Evolutionary conservation across 345 rosid species (phyloP), one percentile per base, ranked within the genome.

Genomic region (Trapa bicornis): DNA sequence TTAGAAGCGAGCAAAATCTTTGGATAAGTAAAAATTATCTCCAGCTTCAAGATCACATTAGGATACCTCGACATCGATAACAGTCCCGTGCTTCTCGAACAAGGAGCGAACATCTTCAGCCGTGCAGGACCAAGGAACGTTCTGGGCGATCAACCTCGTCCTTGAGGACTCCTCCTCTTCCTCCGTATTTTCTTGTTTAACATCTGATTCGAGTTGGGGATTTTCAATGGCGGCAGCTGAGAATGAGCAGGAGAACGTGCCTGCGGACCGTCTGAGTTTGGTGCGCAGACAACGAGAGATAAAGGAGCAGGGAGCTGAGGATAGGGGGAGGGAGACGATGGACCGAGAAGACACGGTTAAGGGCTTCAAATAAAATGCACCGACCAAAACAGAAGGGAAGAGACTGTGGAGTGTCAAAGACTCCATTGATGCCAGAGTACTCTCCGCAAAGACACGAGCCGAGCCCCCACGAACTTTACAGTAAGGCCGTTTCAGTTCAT

Each of bases 81-180:
- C 96, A 22, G 71, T 80, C 38, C 95, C 98, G 67, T 78, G 76
- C 66, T 82, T 82, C 73, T 86, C 87, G 71, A 89, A 87, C 84
- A 92, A 71, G 13, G 95, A 75, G 54, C 98, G 87, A 45, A 92
- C 80, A 66, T 92, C 98, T 68, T 92, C 92, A 7, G 83, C 65
- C 32, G 95, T 87, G 71, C 81, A 74, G 32, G 71, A 70, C 92
- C 94, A 92, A 45, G 98, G 96, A 61, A 92, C 75, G 80, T 87
- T 89, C 69, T 84, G 82, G 70, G 87, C 91, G 69, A 86, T 67
- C 82, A 92, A 65, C 70, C 86, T 84, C n/a, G 85, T 80, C 53
- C 42, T 75, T 3, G 85, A 83, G 71, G 77, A 71, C 73, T 89
- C 91, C 16, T 78, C 86, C 47, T 65, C 75, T 33, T 63, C 70